Percentiles rank a stretch among this genome's conserved stretches.
Evolutionary conservation across 2,329 filamentous ascomycete species (phyloP).

Genomic region (Chaetomium sp.): DNA sequence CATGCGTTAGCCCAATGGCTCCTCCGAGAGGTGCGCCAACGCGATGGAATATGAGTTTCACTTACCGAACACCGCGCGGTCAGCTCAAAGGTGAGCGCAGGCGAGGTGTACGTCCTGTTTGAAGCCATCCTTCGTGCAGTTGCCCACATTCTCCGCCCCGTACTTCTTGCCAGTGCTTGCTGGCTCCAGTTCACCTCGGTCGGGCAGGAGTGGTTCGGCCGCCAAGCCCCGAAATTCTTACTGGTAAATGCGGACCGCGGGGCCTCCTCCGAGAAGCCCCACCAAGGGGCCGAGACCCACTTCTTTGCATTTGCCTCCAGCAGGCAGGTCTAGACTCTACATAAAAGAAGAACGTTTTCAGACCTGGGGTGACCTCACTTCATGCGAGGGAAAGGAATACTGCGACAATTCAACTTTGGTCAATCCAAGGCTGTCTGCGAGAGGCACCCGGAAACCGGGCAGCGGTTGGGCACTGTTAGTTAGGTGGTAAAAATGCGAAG

Average conservation of each 20-base stretch:
- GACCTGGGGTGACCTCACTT: neutral
- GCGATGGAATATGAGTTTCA: neutral
- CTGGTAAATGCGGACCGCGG: conserved; percentile 3
- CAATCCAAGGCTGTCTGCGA: no score
- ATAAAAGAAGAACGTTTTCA: no score
- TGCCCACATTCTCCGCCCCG: conserved; percentile 36
- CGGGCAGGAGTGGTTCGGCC: neutral
- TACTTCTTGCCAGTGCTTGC: neutral
- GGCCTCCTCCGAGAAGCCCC: neutral
- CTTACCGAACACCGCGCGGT: conserved; percentile 78
- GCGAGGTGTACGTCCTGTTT: conserved; percentile 53
- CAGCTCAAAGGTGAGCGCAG: conserved; percentile 78
- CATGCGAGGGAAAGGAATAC: neutral
- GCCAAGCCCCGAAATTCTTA: conserved; percentile 13
- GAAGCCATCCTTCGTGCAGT: conserved; percentile 50
- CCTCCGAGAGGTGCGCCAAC: neutral
- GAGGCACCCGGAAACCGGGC: neutral
- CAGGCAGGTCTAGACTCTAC: neutral
- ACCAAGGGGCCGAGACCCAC: neutral
- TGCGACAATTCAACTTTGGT: neutral
- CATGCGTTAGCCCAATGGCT: conserved; percentile 1
- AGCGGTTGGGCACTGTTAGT: neutral
- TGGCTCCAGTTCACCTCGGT: neutral
- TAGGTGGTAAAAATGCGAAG: neutral
- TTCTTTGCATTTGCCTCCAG: no score